Base-by-base conservation (phyloP, 1,139 yeast species). In the Wickerhamiella pararugosa region DNA sequence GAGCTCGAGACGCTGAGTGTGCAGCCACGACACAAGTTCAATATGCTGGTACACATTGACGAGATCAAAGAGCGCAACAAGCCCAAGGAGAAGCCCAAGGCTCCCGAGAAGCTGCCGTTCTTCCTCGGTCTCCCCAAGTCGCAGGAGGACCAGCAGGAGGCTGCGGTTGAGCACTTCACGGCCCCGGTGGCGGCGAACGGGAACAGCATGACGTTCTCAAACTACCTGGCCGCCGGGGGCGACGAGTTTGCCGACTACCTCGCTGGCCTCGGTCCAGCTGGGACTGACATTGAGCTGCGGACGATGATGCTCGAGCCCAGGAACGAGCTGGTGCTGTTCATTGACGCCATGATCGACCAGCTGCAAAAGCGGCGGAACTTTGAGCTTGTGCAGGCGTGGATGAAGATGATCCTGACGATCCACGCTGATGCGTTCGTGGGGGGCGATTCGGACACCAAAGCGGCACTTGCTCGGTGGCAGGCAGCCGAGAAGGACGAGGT, bases 51-150 rank as follows among this genome's bases (percentile, higher is more conserved):
- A 37, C 79, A 90, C 56, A 64, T 92, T 53, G 97, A 92, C 52
- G 73, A 77, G 5, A 87, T 92, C 51, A 83, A 76, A 54, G 75
- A 73, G 57, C 73, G 97, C 53, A 86, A 86, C 56, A 90, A 83
- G 60, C 96, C 98, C 7, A 77, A 67, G 46, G 96, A 84, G 55
- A 80, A 92, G 0, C 83, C 92, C 26, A 82, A 82, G 65, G 84
- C 79, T 51, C 87, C 96, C 2, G 81, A 79, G 51, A 72, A 75
- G 48, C 75, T 86, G 0, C 97, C 98, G 7, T 76, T 76, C 54
- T 92, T 92, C 62, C 65, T 92, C 47, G 56, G 37, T 51, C 42
- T 21, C 53, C 52, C 34, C 51, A 62, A 25, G 58, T 43, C 32
- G 15, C 58, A 42, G 54, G 66, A 38, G 15, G 11, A 40, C 60